phyloP scores from a whole-genome alignment of 2,329 filamentous ascomycete genomes.

The Coniochaeta ligniaria region DNA sequence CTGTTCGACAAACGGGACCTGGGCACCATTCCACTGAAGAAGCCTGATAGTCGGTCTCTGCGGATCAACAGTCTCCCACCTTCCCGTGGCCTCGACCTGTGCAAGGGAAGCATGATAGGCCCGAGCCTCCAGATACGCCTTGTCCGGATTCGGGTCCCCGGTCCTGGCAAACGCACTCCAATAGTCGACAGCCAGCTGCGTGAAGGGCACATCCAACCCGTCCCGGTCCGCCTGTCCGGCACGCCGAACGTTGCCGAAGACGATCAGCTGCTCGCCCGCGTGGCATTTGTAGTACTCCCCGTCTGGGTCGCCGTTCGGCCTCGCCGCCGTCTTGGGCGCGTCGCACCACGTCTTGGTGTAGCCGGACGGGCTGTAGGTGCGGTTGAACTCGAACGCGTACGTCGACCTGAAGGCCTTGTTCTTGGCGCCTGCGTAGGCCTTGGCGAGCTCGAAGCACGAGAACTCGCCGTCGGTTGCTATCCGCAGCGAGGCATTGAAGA shows the following conservation, averaged over 20 bases:
- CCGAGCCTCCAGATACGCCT: conserved; percentile 20
- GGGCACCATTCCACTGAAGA: conserved; percentile 18
- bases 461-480: conserved; percentile 23
- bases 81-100: conserved; percentile 17
- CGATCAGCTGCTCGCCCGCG: conserved; percentile 28
- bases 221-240: conserved; percentile 25
- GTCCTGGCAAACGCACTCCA: conserved; percentile 25
- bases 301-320: conserved; percentile 25
- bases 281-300: conserved; percentile 34
- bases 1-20: conserved; percentile 14
- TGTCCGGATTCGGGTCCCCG: conserved; percentile 22
- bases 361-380: conserved; percentile 26
- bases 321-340: conserved; percentile 15
- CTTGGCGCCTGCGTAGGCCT: conserved; percentile 24
- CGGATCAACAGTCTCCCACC: conserved; percentile 18
- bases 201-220: conserved; percentile 24
- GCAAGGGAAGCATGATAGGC: conserved; percentile 19
- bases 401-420: conserved; percentile 20
- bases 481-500: conserved; percentile 25
- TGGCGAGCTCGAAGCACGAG: conserved; percentile 26
- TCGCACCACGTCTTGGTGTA: conserved; percentile 22
- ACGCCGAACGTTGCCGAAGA: conserved; percentile 26
- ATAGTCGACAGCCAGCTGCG: conserved; percentile 24
- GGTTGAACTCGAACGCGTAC: conserved; percentile 31
- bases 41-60: conserved; percentile 13